A percentile compares a stretch with the other conserved stretches of the same genome.
phyloP scores from a whole-genome alignment of 495 filamentous ascomycete species.

The Geopyxis carbonaria region DNA sequence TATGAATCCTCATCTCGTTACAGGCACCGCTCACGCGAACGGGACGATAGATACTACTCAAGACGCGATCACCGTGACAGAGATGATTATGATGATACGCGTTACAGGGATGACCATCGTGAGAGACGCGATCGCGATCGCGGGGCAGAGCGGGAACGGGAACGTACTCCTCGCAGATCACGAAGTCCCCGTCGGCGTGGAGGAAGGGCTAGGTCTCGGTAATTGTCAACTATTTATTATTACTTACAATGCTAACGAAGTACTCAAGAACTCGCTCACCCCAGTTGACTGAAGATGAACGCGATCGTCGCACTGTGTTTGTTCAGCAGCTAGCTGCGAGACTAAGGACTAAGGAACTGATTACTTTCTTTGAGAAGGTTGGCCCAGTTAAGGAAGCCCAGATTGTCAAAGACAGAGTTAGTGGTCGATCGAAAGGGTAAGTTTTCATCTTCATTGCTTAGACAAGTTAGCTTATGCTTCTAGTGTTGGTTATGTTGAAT shows the following conservation, averaged over 20 bases:
- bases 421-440: slow-evolving; percentile 93
- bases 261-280: slow-evolving; percentile 27
- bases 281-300: slow-evolving; percentile 81
- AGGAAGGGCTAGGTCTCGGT: slow-evolving; percentile 23
- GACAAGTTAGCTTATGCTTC: slow-evolving; percentile 18
- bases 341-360: slow-evolving; percentile 78
- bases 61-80: slow-evolving; percentile 72
- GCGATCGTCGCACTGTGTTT: slow-evolving; percentile 91
- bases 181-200: slow-evolving; percentile 32
- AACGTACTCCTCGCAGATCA: slow-evolving; percentile 30
- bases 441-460: slow-evolving; percentile 2
- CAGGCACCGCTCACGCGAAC: slow-evolving; percentile 26
- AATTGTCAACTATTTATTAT: not conserved
- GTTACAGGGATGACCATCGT: slow-evolving; percentile 39
- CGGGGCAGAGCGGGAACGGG: slow-evolving; percentile 35
- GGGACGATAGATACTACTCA: slow-evolving; percentile 57
- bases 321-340: slow-evolving; percentile 93
- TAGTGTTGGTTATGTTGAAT: slow-evolving; percentile 99
- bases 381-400: slow-evolving; percentile 94
- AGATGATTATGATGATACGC: slow-evolving; percentile 43
- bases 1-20: slow-evolving; percentile 39
- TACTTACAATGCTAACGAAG: slow-evolving; percentile 9
- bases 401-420: slow-evolving; percentile 97
- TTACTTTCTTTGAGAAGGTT: slow-evolving; percentile 89
- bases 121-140: no score